Evolutionary conservation across 768 basidiomycete species (phyloP).

Genomic region (Flagelloscypha sp.): DNA sequence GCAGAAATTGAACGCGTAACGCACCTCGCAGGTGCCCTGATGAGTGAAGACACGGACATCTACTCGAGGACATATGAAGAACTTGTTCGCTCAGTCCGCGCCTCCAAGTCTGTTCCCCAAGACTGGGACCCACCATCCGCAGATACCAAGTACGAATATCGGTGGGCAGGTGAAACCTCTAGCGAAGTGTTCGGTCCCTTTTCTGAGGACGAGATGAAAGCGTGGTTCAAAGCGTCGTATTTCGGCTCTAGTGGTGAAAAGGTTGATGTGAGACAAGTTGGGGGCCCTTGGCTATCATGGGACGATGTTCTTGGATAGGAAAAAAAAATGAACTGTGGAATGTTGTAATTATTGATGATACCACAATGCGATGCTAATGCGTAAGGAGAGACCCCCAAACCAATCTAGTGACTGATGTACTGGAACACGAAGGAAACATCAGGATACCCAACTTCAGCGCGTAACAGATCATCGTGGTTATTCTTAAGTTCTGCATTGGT

Average conservation of each 20-base stretch:
- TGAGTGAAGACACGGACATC: slow-evolving; percentile 81
- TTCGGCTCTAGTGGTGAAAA: slow-evolving; percentile 76
- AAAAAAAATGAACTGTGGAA: slow-evolving; percentile 5
- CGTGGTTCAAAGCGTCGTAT: slow-evolving; percentile 75
- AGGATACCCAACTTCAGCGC: slow-evolving; percentile 76
- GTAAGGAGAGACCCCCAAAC: slow-evolving; percentile 1
- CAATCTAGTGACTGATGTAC: slow-evolving; percentile 74
- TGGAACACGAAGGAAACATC: slow-evolving; percentile 96
- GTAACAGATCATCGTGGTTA: slow-evolving; percentile 91
- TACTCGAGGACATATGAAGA: slow-evolving; percentile 85
- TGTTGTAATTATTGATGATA: slow-evolving; percentile 2
- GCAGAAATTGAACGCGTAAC: slow-evolving; percentile 73
- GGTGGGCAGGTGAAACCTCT: slow-evolving; percentile 49
- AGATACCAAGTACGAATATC: slow-evolving; percentile 72
- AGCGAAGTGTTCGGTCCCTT: slow-evolving; percentile 73
- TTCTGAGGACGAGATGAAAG: slow-evolving; percentile 66
- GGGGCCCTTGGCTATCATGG: slow-evolving; percentile 72
- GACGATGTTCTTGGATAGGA: slow-evolving; percentile 47
- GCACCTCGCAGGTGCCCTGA: slow-evolving; percentile 78
- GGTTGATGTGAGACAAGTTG: slow-evolving; percentile 59
- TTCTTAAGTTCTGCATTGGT: slow-evolving; percentile 79
- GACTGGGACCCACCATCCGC: slow-evolving; percentile 74
- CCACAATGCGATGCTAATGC: slow-evolving; percentile 7
- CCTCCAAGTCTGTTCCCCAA: slow-evolving; percentile 57
- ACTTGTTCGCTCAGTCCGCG: slow-evolving; percentile 66